Conservation (phyloP, 768 basidiomycete species). For the Mycena vitilis region DNA sequence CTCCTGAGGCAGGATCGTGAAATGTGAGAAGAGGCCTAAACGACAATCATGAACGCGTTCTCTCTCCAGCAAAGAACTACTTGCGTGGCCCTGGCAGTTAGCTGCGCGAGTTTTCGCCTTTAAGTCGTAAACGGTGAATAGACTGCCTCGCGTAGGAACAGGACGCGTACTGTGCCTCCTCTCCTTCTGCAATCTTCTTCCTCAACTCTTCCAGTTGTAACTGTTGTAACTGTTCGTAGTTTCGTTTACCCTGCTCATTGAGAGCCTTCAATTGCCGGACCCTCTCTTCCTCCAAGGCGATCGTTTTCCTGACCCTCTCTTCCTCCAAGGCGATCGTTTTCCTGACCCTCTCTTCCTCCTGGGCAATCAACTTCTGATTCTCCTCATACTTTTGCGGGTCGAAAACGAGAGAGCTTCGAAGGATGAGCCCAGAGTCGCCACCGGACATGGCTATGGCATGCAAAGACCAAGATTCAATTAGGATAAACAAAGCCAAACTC, state of each 20-base stretch:
- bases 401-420: no score
- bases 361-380: no score
- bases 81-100: background rate
- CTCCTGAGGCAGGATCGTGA: background rate
- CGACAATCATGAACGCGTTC: constrained; percentile 9
- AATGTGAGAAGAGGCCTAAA: constrained; percentile 22
- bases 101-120: constrained; percentile 8
- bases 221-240: constrained; percentile 43
- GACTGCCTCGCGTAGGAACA: background rate
- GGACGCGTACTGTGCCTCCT: constrained; percentile 54
- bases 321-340: no score
- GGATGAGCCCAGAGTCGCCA: no score
- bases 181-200: constrained; percentile 54
- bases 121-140: constrained; percentile 8
- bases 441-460: no score
- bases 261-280: constrained; percentile 43
- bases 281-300: no score
- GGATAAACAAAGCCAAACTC: no score
- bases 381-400: no score
- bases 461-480: no score
- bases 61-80: background rate
- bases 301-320: no score
- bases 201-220: constrained; percentile 46
- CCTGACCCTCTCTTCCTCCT: no score
- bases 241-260: constrained; percentile 56